Evolutionary conservation across 2,329 filamentous ascomycete species (phyloP).

Genomic region (Aspergillus calidoustus): DNA sequence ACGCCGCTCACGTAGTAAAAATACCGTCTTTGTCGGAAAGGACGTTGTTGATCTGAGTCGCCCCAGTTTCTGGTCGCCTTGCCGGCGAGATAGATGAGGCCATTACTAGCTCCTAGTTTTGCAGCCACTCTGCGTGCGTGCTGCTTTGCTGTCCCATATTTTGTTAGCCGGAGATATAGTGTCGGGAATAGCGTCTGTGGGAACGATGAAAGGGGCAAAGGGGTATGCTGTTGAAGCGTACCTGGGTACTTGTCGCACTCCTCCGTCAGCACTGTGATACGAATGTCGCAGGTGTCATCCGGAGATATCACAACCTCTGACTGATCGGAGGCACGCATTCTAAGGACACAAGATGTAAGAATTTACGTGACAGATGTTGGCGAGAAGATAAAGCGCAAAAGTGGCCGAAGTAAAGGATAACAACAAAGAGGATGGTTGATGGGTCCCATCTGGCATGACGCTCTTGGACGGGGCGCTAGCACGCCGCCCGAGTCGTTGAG

Average conservation of each 20-base stretch:
- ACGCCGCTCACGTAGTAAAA: slow-evolving; percentile 65
- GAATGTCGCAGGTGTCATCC: slow-evolving; percentile 37
- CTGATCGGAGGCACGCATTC: slow-evolving; percentile 23
- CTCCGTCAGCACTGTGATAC: slow-evolving; percentile 30
- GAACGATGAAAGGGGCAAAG: background rate
- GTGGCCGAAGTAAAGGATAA: background rate
- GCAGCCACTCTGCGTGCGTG: slow-evolving; percentile 54
- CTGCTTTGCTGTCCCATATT: slow-evolving; percentile 48
- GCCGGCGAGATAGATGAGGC: slow-evolving; percentile 63
- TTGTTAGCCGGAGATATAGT: slow-evolving; percentile 2
- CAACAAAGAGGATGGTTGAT: background rate
- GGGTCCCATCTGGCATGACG: slow-evolving; percentile 3
- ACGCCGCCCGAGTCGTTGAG: background rate
- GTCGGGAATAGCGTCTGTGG: background rate
- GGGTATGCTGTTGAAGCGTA: slow-evolving; percentile 19
- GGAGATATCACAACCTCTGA: slow-evolving; percentile 30
- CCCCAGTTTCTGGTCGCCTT: slow-evolving; percentile 55
- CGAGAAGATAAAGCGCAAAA: background rate
- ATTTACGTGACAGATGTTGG: background rate
- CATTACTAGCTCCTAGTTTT: slow-evolving; percentile 47
- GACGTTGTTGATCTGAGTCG: slow-evolving; percentile 62
- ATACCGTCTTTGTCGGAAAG: slow-evolving; percentile 64
- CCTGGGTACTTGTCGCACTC: slow-evolving; percentile 49
- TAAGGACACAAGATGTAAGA: background rate
- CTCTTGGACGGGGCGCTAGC: slow-evolving; percentile 2